These are phyloP conservation scores for Umbellularia californica DNA, from an alignment of 164 flowering plant genomes.

Conservation along the genomic window DNA sequence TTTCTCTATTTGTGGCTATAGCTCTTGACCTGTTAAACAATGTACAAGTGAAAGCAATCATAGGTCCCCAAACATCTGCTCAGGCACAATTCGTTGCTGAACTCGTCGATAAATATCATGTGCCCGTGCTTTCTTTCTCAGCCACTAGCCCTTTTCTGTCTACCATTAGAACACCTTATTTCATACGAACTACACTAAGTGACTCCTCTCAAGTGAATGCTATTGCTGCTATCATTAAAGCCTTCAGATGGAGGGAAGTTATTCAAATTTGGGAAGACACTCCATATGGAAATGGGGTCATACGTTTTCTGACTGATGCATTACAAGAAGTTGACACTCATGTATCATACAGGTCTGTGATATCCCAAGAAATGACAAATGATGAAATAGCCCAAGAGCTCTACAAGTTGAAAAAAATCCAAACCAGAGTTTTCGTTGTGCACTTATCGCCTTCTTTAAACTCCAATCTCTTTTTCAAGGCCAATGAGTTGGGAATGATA, in stretches of 20 bases:
- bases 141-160: conserved; percentile 21
- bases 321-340: conserved; percentile 7
- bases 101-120: conserved; percentile 16
- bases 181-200: conserved; percentile 11
- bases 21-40: conserved; percentile 20
- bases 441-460: conserved; percentile 16
- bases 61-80: conserved; percentile 15
- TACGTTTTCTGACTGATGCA: conserved; percentile 18
- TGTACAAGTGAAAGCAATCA: conserved; percentile 14
- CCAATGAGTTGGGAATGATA: conserved; percentile 14
- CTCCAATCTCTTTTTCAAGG: conserved; percentile 14
- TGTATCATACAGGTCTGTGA: conserved; percentile 10
- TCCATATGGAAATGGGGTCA: conserved; percentile 16
- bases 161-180: conserved; percentile 16
- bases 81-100: conserved; percentile 12
- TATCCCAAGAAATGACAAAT: conserved; percentile 8
- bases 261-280: conserved; percentile 23
- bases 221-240: conserved; percentile 12
- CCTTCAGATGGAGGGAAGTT: conserved; percentile 17
- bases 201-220: conserved; percentile 20
- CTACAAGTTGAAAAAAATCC: conserved; percentile 18
- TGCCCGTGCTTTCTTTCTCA: conserved; percentile 22
- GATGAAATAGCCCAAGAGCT: conserved; percentile 15
- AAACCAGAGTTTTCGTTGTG: conserved; percentile 20
- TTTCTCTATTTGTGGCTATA: neutral